Evolutionary conservation across 257 asterid genomes (phyloP), one percentile per base, ranked within the genome.

Genomic region (Plantago ovata): DNA sequence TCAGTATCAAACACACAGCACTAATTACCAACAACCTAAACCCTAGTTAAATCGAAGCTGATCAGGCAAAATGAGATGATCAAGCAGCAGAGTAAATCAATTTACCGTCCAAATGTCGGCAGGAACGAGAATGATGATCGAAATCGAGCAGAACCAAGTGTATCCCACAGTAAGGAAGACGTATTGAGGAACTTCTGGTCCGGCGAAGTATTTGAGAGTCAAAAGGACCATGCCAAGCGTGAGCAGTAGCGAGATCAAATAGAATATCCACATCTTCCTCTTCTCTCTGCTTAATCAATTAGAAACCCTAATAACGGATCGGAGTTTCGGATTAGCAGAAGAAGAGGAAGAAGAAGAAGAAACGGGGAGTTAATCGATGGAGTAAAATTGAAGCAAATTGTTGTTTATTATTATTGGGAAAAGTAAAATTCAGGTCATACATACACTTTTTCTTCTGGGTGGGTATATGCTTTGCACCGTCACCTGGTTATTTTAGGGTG

Each of bases 91-190:
- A 71, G n/a, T n/a, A n/a, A n/a, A n/a, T 54, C 3, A 3, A 52
- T 7, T 59, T 81, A 93, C 99, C 89, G 95, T 86, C 99, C 95
- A 93, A 75, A 93, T 84, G 68, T 93, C 99, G 39, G 99, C 99
- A 7, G 99, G 99, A 19, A 93, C 99, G n/a, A 93, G 95, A 79
- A 86, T 80, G 78, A 93, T 93, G 73, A 93, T 71, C 47, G 99
- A 76, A 72, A 93, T 89, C 55, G 97, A 93, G 76, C 97, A 93
- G 62, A 93, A 84, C 99, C 99, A 93, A 39, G 99, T 86, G 77
- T 93, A 93, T 20, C 96, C 97, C 47, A 93, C 99, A 13, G 99
- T 84, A n/a, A 86, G 77, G 51, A 79, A 81, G 42, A 89, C 97
- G 67, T 93, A 93, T 50, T 83, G 85, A 45, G 97, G 97, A 39